Base-by-base conservation (phyloP, 2,329 filamentous ascomycete genomes). In the Karstenula rhodostoma region DNA sequence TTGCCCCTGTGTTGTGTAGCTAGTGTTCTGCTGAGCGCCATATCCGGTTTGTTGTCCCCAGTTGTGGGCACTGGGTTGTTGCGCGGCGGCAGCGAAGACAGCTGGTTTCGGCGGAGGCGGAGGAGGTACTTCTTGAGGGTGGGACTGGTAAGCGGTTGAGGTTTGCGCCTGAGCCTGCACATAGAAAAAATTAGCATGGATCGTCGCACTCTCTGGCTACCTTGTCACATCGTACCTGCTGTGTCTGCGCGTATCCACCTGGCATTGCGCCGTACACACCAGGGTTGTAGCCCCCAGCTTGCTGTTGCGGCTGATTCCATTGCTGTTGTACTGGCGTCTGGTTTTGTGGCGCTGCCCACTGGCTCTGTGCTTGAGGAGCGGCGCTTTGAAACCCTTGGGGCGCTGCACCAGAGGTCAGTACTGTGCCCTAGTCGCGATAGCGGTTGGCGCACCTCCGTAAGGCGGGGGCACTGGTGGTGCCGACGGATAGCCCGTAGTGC, bases 51-150 rank as follows among this genome's bases (percentile, higher is more conserved):
- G 65, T 44, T 67, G 67, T 15, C 27, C 46, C 61, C 58, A 69
- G 42, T 46, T 64, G 37, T 64, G 64, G 17, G 43, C 4, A 19
- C 35, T 60, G 29, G 67, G 66, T 37, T 66, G 64, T 23, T 67
- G 72, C 9, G 70, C 64, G 33, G 68, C 68, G 37, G 67, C 67
- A 58, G 70, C 67, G 56, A 76, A 76, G 44, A 71, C 71, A 35
- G 72, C 63, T 10, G 73, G 73, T 67, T 78, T 78, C 13, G 75
- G 75, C 8, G 75, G 75, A 9, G 75, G 74, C n/a, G 74, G 74
- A 53, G 75, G 75, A 44, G 75, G 73, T 23, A 70, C 57, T 51
- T 76, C 73, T 59, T 66, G 61, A 37, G 73, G 73, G 40, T 61
- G 64, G 23, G 63, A 40, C 5, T 40, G 60, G 53, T 74, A 73